phyloP scores from a whole-genome alignment of 2,329 filamentous ascomycete species.

The Chaetomiaceae sp. region DNA sequence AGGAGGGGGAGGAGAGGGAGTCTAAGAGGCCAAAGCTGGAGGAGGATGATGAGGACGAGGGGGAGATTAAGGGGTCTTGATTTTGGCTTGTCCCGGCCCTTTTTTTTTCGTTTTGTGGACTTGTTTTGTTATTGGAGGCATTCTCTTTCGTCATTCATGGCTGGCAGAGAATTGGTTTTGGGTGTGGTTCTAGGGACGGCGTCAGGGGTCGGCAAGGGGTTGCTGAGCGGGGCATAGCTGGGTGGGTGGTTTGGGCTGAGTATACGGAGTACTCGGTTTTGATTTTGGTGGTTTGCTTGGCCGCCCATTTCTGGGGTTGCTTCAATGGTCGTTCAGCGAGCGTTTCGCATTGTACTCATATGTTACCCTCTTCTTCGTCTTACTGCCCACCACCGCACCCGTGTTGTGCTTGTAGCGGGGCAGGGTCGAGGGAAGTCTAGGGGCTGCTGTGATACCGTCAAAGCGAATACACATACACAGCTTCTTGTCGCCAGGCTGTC shows the following conservation, averaged over 20 bases:
- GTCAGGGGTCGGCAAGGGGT: neutral
- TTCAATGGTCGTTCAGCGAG: neutral
- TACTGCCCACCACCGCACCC: neutral
- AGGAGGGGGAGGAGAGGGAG: constrained; percentile 23
- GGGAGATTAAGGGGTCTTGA: constrained; percentile 23
- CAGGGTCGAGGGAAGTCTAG: too few species aligned
- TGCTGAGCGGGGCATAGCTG: neutral
- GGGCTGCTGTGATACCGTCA: too few species aligned
- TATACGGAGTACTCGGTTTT: neutral
- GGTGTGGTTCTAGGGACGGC: neutral
- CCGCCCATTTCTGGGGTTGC: neutral
- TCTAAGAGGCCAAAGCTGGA: constrained; percentile 26
- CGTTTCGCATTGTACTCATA: constrained; percentile 8
- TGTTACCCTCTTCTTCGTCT: neutral
- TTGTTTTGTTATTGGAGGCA: neutral
- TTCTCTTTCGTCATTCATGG: neutral
- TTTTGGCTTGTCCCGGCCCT: neutral
- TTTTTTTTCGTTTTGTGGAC: neutral
- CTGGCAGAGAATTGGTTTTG: neutral
- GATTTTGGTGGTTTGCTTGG: neutral
- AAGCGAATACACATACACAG: too few species aligned
- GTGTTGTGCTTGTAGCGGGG: neutral
- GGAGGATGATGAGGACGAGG: constrained; percentile 29
- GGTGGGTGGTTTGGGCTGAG: neutral
- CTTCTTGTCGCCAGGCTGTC: too few species aligned